Conservation (phyloP, 2,329 filamentous ascomycete genomes). For the Teratosphaeria epicoccoides region DNA sequence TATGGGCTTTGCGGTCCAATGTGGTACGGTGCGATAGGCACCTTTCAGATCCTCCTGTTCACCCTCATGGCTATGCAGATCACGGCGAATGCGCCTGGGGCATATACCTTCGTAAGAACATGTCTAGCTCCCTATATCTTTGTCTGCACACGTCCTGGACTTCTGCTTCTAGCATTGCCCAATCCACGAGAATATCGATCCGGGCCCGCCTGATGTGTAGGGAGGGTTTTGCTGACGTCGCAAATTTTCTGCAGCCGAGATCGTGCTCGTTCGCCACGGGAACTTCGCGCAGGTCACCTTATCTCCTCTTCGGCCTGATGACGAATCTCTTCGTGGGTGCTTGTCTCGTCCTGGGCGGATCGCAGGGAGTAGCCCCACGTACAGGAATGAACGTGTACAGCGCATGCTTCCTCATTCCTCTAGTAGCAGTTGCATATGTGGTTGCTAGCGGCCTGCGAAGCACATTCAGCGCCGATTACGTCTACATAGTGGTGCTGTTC, state of each 20-base stretch:
- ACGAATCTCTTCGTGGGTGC: conserved; percentile 36
- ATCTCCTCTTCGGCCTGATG: conserved; percentile 31
- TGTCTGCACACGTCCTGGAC: neutral
- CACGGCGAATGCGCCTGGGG: conserved; percentile 32
- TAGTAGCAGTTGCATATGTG: conserved; percentile 30
- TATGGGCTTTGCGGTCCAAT: conserved; percentile 30
- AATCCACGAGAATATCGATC: no score
- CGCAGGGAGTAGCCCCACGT: conserved; percentile 34
- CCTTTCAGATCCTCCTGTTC: conserved; percentile 36
- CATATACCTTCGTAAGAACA: conserved; percentile 25
- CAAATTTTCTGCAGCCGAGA: conserved; percentile 26
- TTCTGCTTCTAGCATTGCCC: no score
- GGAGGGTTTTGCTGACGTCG: neutral
- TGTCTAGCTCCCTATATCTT: neutral
- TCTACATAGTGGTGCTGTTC: conserved; percentile 33
- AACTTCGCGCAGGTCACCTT: conserved; percentile 18
- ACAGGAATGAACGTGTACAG: conserved; percentile 38
- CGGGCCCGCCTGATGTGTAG: no score
- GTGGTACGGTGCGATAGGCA: conserved; percentile 36
- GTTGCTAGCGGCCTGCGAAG: conserved; percentile 31
- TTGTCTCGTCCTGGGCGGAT: conserved; percentile 36
- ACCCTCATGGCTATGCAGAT: conserved; percentile 34
- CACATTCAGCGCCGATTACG: conserved; percentile 33
- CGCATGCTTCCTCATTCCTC: conserved; percentile 34
- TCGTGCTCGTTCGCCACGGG: conserved; percentile 31